Base-by-base conservation (phyloP, 768 basidiomycete species). In the Lentinula sp. region DNA sequence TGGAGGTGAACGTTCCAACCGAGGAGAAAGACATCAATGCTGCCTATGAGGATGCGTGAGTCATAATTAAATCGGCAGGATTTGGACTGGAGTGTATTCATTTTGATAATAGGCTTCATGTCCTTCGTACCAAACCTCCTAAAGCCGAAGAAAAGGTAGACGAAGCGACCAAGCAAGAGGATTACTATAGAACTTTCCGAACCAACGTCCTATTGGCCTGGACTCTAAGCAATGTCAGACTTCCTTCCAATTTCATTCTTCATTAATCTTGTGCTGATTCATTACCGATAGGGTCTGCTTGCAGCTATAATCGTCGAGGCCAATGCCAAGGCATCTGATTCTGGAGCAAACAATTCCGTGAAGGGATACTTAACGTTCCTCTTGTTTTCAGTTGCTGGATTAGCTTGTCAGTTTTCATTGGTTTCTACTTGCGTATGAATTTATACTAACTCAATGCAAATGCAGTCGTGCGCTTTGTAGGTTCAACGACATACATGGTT, bases 131-230 rank as follows among this genome's bases (percentile, higher is more conserved):
- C 10, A 94, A 95, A 72, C 78, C 91, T 31, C 89, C 90, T 2
- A 90, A 90, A 71, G 82, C 74, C 53, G 88, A 89, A 35, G 68
- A 74, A 31, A 88, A 82, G 64, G 80, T 80, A 0, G 90, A 94
- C 70, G 68, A 70, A 34, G 70, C 74, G 62, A 89, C 88, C 3
- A 68, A 79, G 64, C 85, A 93, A 71, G 91, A 94, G 70, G 93
- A 95, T 76, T 93, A 90, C 73, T 95, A 95, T 71, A 79, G 89
- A 64, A 83, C 81, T 6, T 95, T 98, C 73, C 81, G 96, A 63
- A 98, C 96, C 2, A 96, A 96, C 80, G 91, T 96, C 7, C 71
- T 98, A 65, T 76, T 98, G 62, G 83, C 86, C 6, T 99, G 95
- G 94, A 90, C 89, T 8, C 74, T 98, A 69, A 86, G 87, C 50